Percentiles rank a stretch among this genome's conserved stretches.
Conservation (phyloP, 768 basidiomycete species). For the Suillus tomentosus region DNA sequence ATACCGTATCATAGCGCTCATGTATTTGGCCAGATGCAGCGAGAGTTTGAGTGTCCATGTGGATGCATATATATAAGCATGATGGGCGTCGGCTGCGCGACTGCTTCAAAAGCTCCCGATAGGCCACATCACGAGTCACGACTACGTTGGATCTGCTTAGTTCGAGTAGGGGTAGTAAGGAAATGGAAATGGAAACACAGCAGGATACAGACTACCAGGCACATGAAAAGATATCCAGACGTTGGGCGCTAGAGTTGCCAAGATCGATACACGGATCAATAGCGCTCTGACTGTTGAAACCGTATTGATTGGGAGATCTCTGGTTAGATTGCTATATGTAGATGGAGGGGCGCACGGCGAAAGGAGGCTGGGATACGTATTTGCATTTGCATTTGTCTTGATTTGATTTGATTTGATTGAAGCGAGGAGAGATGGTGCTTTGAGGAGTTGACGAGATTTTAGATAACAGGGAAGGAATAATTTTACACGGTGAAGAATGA, state of each 20-base stretch:
- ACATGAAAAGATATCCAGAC: background rate
- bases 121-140: background rate
- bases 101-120: background rate
- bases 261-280: background rate
- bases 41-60: background rate
- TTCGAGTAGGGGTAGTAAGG: background rate
- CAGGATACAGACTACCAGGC: background rate
- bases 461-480: too few species aligned
- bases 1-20: background rate
- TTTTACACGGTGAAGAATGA: background rate
- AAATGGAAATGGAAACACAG: background rate
- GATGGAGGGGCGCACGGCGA: background rate
- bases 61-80: background rate
- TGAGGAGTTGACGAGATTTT: background rate
- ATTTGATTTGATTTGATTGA: background rate
- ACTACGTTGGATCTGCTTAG: background rate
- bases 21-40: background rate
- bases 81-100: constrained; percentile 1
- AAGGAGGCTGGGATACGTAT: background rate
- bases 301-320: background rate
- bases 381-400: background rate
- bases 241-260: background rate
- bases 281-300: background rate
- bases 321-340: background rate
- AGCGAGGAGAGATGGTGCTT: background rate